phyloP scores from a whole-genome alignment of 441 rosid species.

The Adansonia gregorii region DNA sequence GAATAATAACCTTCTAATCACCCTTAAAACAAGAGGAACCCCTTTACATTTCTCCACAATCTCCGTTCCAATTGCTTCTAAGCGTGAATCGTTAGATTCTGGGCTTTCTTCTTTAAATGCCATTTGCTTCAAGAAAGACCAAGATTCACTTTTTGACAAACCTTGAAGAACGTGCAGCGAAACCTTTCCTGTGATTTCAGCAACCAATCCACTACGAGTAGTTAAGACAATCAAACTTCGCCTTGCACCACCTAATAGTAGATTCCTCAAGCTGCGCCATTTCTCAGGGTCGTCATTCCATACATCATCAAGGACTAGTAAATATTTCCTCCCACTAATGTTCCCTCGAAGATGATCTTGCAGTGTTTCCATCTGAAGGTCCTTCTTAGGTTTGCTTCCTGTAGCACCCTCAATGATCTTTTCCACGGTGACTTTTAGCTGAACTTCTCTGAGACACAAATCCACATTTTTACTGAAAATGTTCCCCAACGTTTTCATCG shows the following conservation, averaged over 20 bases:
- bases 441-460: slow-evolving; percentile 1
- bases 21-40: neutral
- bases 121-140: neutral
- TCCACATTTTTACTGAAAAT: neutral
- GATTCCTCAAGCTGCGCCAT: neutral
- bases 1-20: neutral
- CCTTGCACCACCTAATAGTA: neutral
- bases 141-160: neutral
- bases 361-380: neutral
- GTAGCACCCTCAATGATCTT: neutral
- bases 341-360: neutral
- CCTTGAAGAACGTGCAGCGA: neutral
- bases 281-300: neutral
- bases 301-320: neutral
- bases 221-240: slow-evolving; percentile 9
- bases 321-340: neutral
- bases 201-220: neutral
- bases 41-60: neutral
- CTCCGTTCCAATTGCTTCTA: neutral
- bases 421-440: neutral
- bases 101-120: neutral
- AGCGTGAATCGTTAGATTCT: neutral
- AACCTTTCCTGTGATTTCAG: neutral
- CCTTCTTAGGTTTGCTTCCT: neutral
- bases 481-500: neutral